phyloP scores from a whole-genome alignment of 768 basidiomycete genomes.

The Epithele typhae region DNA sequence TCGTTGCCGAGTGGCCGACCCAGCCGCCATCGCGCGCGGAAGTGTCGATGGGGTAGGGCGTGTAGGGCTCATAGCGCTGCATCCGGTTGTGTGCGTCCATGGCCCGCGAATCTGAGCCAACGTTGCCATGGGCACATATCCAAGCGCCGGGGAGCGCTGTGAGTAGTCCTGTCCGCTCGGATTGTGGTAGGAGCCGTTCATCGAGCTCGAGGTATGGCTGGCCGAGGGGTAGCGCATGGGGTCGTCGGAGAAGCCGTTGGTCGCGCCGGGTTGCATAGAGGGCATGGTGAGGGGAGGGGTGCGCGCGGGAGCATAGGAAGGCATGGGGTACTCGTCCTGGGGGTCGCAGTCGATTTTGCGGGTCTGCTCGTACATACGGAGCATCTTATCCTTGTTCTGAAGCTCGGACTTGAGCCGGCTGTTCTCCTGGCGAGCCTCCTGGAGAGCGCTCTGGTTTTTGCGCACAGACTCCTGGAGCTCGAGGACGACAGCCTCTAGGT shows the following conservation, averaged over 20 bases:
- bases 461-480: slow-evolving; percentile 80
- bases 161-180: slow-evolving; percentile 35
- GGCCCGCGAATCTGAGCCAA: slow-evolving; percentile 27
- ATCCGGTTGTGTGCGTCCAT: slow-evolving; percentile 36
- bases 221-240: slow-evolving; percentile 45
- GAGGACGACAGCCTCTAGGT: slow-evolving; percentile 78
- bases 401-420: slow-evolving; percentile 57
- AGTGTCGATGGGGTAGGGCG: slow-evolving; percentile 33
- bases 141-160: slow-evolving; percentile 44
- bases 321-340: slow-evolving; percentile 15
- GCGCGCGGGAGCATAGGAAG: slow-evolving; percentile 28
- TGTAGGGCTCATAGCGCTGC: slow-evolving; percentile 45
- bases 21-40: slow-evolving; percentile 26
- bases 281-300: slow-evolving; percentile 17
- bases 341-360: slow-evolving; percentile 41
- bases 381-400: slow-evolving; percentile 70
- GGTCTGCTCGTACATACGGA: slow-evolving; percentile 61
- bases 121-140: slow-evolving; percentile 25
- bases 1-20: slow-evolving; percentile 32
- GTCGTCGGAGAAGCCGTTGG: slow-evolving; percentile 37
- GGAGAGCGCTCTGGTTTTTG: slow-evolving; percentile 56
- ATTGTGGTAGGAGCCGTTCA: slow-evolving; percentile 42
- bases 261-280: slow-evolving; percentile 24
- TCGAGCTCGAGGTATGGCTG: slow-evolving; percentile 40
- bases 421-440: slow-evolving; percentile 65